These are phyloP conservation scores for Dactylella cylindrospora DNA, from an alignment of 2,329 filamentous ascomycete genomes.

Conservation along the genomic window DNA sequence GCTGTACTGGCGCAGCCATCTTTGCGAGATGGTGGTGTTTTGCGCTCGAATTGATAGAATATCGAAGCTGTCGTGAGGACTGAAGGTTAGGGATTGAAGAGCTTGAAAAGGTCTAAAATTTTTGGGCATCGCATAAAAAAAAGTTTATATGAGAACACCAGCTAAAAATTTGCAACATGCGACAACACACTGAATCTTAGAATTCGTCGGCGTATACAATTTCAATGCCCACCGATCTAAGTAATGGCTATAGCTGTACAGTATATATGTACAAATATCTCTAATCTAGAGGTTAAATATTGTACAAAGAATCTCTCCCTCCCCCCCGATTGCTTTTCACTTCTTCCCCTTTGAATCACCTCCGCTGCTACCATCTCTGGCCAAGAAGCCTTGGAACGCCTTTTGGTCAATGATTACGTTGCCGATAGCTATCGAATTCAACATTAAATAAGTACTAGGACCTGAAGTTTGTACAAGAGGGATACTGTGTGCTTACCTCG, in stretches of 20 bases:
- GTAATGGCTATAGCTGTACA: too few relatives aligned
- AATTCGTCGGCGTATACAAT: background rate
- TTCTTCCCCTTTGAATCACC: constrained; percentile 30
- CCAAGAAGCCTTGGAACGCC: constrained; percentile 89
- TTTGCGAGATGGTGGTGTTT: background rate
- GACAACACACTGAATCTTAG: constrained; percentile 18
- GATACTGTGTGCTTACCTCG: constrained; percentile 52
- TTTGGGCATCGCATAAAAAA: too few relatives aligned
- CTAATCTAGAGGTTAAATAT: background rate
- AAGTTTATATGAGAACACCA: too few relatives aligned
- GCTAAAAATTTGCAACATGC: constrained; percentile 37
- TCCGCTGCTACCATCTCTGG: constrained; percentile 62
- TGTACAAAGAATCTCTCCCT: background rate
- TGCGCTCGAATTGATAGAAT: background rate
- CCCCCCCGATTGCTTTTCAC: too few relatives aligned
- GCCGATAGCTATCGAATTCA: constrained; percentile 58
- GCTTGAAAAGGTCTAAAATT: constrained; percentile 11
- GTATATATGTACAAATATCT: constrained; percentile 13
- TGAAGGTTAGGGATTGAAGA: constrained; percentile 1
- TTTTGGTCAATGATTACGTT: constrained; percentile 96
- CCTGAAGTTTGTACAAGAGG: background rate
- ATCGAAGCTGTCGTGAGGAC: too few relatives aligned
- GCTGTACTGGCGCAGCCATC: constrained; percentile 85
- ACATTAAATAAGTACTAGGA: background rate
- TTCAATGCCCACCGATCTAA: too few relatives aligned